These are phyloP conservation scores for Mucor indicus DNA, from an alignment of 371 early-diverging fungal genomes.

Conservation along the genomic window DNA sequence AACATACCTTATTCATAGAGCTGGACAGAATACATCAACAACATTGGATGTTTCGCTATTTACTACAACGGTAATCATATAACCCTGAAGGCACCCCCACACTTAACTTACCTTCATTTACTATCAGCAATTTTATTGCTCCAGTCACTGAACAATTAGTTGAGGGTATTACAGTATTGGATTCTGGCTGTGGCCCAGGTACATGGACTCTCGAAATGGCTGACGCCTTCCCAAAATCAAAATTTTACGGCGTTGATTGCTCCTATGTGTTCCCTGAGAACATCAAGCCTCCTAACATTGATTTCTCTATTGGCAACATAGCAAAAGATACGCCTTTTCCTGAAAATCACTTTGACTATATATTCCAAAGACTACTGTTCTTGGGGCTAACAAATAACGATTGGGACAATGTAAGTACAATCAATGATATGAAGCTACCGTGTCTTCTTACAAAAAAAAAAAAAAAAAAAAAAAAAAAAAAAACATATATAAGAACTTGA, in stretches of 20 bases:
- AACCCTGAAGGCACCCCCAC: too few species aligned
- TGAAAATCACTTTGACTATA: slow-evolving; percentile 39
- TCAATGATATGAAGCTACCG: too few species aligned
- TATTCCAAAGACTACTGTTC: slow-evolving; percentile 46
- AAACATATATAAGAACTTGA: too few species aligned
- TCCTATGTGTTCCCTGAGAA: slow-evolving; percentile 32
- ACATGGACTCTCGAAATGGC: slow-evolving; percentile 52
- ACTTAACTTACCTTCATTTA: too few species aligned
- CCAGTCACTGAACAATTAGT: slow-evolving; percentile 36
- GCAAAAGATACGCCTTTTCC: slow-evolving; percentile 29
- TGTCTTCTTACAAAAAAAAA: too few species aligned
- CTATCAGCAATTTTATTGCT: slow-evolving; percentile 31
- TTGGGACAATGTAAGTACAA: too few species aligned
- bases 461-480: too few species aligned
- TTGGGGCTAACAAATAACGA: slow-evolving; percentile 39
- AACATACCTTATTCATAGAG: too few species aligned
- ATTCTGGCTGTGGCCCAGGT: slow-evolving; percentile 50
- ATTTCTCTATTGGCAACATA: slow-evolving; percentile 31
- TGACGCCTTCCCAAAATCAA: slow-evolving; percentile 33
- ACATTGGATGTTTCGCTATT: too few species aligned
- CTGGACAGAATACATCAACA: too few species aligned
- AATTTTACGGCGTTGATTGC: slow-evolving; percentile 46
- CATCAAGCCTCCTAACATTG: slow-evolving; percentile 28
- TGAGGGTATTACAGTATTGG: slow-evolving; percentile 37
- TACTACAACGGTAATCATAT: too few species aligned